phyloP scores from a whole-genome alignment of 73 alveolate species.

The Paramecium bursaria region DNA sequence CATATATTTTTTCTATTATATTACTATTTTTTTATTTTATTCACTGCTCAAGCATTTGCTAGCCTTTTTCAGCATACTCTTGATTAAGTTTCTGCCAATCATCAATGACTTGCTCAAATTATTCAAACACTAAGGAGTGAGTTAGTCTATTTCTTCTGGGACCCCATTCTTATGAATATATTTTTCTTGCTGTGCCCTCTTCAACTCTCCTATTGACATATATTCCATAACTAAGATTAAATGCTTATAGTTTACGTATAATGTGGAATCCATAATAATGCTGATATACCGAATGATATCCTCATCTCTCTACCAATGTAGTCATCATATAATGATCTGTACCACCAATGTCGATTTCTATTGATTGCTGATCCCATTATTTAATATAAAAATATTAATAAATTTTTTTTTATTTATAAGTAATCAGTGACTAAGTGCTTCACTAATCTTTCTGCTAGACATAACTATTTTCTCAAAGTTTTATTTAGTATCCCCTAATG shows the following conservation, averaged over 20 bases:
- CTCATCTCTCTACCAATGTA: conserved; percentile 72
- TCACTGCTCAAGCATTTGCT: conserved; percentile 39
- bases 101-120: conserved; percentile 66
- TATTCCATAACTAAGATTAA: conserved; percentile 53
- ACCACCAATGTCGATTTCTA: conserved; percentile 75
- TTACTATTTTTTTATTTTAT: neutral
- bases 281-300: conserved; percentile 70
- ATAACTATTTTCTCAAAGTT: too few species aligned
- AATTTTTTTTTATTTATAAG: too few species aligned
- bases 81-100: conserved; percentile 65
- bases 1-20: neutral
- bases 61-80: conserved; percentile 63
- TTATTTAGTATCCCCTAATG: too few species aligned
- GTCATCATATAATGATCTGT: conserved; percentile 72
- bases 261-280: conserved; percentile 70
- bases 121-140: conserved; percentile 65
- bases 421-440: too few species aligned
- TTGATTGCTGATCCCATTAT: conserved; percentile 57
- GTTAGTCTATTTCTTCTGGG: conserved; percentile 69
- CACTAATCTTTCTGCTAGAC: too few species aligned
- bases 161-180: conserved; percentile 61
- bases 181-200: conserved; percentile 57
- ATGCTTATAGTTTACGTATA: conserved; percentile 42
- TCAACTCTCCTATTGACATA: conserved; percentile 65
- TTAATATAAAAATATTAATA: too few species aligned